phyloP scores from a whole-genome alignment of 345 rosid species.

The Aquilaria malaccensis region DNA sequence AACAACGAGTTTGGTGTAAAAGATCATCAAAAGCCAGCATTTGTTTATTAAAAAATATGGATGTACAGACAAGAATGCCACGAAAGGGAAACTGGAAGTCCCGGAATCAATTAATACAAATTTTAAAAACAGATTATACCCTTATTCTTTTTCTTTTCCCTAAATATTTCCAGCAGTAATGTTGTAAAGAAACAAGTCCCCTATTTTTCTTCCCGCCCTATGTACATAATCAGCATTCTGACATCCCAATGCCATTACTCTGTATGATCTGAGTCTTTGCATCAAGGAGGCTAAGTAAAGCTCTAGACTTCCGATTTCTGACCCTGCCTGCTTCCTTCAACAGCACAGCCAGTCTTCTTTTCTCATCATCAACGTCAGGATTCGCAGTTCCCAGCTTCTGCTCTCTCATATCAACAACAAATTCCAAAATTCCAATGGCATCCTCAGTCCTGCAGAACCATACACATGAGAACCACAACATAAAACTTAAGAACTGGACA shows the following conservation, averaged over 20 bases:
- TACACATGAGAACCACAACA: slow-evolving; percentile 2
- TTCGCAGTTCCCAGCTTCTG: slow-evolving; percentile 96
- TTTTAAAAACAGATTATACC: background rate
- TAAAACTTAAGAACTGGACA: background rate
- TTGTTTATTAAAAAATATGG: slow-evolving; percentile 19
- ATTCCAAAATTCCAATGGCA: slow-evolving; percentile 83
- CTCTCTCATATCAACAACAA: slow-evolving; percentile 84
- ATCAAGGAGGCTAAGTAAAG: slow-evolving; percentile 66
- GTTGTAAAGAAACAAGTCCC: slow-evolving; percentile 10
- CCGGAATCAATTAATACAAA: background rate
- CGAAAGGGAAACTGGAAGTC: slow-evolving; percentile 12
- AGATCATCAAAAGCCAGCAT: slow-evolving; percentile 30
- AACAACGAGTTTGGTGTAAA: slow-evolving; percentile 9
- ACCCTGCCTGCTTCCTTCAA: slow-evolving; percentile 88
- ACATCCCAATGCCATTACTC: slow-evolving; percentile 26
- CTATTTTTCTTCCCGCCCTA: slow-evolving; percentile 17
- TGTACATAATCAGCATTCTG: slow-evolving; percentile 20
- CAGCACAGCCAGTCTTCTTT: slow-evolving; percentile 58
- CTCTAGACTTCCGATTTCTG: slow-evolving; percentile 60
- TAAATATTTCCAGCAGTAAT: slow-evolving; percentile 13
- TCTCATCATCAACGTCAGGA: slow-evolving; percentile 86
- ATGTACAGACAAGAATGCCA: slow-evolving; percentile 20
- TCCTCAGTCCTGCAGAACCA: slow-evolving; percentile 56
- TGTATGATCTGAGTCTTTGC: slow-evolving; percentile 25
- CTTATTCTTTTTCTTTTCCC: slow-evolving; percentile 4